Base-by-base conservation (phyloP, 164 flowering plant species). In the Kingdonia uniflora region DNA sequence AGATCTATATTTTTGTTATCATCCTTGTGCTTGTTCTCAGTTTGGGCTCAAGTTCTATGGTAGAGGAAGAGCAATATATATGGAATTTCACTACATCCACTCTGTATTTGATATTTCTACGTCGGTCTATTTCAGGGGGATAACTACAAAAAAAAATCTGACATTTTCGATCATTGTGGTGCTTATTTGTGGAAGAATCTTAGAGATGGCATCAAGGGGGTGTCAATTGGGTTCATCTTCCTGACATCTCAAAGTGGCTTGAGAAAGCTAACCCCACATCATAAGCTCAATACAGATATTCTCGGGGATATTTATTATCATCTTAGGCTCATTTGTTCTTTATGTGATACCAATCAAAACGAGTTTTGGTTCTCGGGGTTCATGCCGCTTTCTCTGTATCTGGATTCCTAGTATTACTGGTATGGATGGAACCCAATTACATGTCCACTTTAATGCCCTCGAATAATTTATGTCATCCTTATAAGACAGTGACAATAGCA, bases 151-250 rank as follows among this genome's bases (percentile, higher is more conserved):
- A 63, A 51, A 19, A 51, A 40, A 39, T 38, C 71, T 48, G 51
- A 22, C 71, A 16, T 61, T 14, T 53, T 77, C 67, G 39, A 59
- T 77, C 22, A n/a, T 76, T 58, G 16, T 73, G 40, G 72, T 88
- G 44, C 84, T 92, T 21, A 58, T 82, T 45, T 76, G 70, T 74
- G 91, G 86, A 53, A 84, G 96, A 72, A 55, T 88, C 57, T 66
- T 92, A 65, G 78, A 94, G 91, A 23, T 92, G 99, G 96, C 95
- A 88, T 74, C 99, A 92, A 72, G 99, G 99, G 52, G 99, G 99
- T 69, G 91, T 92, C 42, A 92, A 92, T 63, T 92, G 99, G 99
- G 71, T 81, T 55, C 55, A 82, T 65, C 85, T 88, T 70, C 99
- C 96, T 61, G 95, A 92, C 72, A 81, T 88, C 57, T 80, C 96